Percentiles rank a stretch among this genome's conserved stretches.
phyloP scores from a whole-genome alignment of 257 asterid genomes.

The Solanum ahanhuiri region DNA sequence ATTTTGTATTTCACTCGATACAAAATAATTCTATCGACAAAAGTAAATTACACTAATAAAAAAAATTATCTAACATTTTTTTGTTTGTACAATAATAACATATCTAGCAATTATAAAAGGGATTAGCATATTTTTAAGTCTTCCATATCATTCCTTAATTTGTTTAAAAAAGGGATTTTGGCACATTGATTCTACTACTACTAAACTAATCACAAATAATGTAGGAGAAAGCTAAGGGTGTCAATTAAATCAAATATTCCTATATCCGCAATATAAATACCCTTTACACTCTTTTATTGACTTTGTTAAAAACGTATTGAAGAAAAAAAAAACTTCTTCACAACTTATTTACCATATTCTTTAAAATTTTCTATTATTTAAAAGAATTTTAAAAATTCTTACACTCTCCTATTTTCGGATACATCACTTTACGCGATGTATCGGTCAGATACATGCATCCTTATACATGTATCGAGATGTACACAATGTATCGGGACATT shows the following conservation, averaged over 20 bases:
- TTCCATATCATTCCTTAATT: neutral
- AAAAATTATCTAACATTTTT: neutral
- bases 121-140: neutral
- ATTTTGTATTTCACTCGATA: too few relatives aligned
- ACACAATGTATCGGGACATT: rapidly evolving
- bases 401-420: too few relatives aligned
- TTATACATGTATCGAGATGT: too few relatives aligned
- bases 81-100: neutral
- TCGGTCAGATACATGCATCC: too few relatives aligned
- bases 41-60: neutral
- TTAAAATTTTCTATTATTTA: too few relatives aligned
- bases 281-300: neutral
- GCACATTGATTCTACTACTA: neutral
- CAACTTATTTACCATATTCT: too few relatives aligned
- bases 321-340: too few relatives aligned
- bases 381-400: too few relatives aligned
- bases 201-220: neutral
- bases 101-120: neutral
- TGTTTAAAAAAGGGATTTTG: neutral
- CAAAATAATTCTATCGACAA: too few relatives aligned
- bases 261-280: neutral
- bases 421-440: too few relatives aligned
- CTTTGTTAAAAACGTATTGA: neutral
- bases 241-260: neutral
- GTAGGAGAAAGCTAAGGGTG: neutral